These are phyloP conservation scores for Iberis pinnata DNA, from an alignment of 345 rosid genomes.

Conservation along the genomic window DNA sequence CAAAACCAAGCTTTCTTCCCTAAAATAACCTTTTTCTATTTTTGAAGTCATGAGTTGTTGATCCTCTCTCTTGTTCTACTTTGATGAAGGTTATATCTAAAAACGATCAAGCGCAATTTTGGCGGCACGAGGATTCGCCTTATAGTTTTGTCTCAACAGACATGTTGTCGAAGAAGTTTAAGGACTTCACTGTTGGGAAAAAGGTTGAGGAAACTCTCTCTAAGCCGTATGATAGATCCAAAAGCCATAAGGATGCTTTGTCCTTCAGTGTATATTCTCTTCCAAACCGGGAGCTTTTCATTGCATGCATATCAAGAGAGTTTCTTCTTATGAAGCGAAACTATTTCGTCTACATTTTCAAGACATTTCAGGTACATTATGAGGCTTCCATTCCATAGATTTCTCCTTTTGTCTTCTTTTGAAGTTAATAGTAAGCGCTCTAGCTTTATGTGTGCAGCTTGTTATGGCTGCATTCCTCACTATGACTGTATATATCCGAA, in stretches of 20 bases:
- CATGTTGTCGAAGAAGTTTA: conserved; percentile 62
- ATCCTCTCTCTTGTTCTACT: conserved; percentile 6
- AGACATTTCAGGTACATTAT: conserved; percentile 32
- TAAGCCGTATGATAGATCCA: conserved; percentile 63
- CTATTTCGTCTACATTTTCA: conserved; percentile 69
- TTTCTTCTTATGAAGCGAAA: conserved; percentile 81
- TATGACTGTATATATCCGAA: conserved; percentile 58
- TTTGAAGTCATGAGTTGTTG: conserved; percentile 12
- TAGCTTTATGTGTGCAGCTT: conserved; percentile 41
- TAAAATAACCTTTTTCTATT: neutral
- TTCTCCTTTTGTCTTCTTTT: conserved; percentile 14
- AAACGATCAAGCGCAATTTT: conserved; percentile 81
- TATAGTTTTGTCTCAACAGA: conserved; percentile 48
- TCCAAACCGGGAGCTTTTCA: conserved; percentile 50
- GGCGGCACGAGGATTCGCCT: conserved; percentile 53
- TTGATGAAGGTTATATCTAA: conserved; percentile 62
- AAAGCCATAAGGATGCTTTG: conserved; percentile 66
- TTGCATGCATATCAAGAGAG: conserved; percentile 74
- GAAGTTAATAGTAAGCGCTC: too few species aligned
- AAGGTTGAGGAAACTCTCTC: conserved; percentile 61
- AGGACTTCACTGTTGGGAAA: conserved; percentile 55
- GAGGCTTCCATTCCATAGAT: conserved; percentile 1
- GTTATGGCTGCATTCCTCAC: conserved; percentile 42
- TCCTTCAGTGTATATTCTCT: conserved; percentile 61
- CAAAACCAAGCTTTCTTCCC: conserved; percentile 6